Evolutionary conservation across 2,329 filamentous ascomycete species (phyloP), one percentile per base, ranked within the genome.

Genomic region (Aciculosporium take): DNA sequence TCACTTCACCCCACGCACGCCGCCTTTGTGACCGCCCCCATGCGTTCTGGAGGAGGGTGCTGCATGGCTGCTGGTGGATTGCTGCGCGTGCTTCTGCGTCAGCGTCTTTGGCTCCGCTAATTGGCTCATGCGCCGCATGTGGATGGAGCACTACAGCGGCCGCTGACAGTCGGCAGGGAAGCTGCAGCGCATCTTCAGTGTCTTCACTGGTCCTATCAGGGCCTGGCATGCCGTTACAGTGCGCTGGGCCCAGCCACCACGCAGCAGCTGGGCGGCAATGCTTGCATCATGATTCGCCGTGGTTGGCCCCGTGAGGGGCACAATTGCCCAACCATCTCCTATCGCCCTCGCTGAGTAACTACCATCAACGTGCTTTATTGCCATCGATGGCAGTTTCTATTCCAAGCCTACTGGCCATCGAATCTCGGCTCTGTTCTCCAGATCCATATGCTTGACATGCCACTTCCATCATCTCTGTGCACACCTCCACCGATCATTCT

Each of bases 211-310:
- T 36, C 66, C 64, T 68, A 69, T 68, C 52, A 64, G 44, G 43
- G 37, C 13, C 37, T 43, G 34, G 43, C 45, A 35, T 41, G 44
- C 47, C 51, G 65, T 68, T 66, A 67, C 59, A 38, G 4, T n/a
- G 9, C 23, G 10, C 29, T 18, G 13, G 29, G 23, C 15, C 34
- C 39, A 32, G 39, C 41, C 34, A 55, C 53, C 57, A 58, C 46
- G 49, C 58, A 58, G 57, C 57, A 59, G 46, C 55, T 21, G 57
- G 65, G 67, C 67, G 67, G 67, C 59, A 69, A 69, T 53, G 54
- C 50, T 49, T 42, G 50, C 46, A 24, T 43, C 47, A 37, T 51
- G 54, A 58, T 60, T 60, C 55, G 57, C 50, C 37, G 30, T 32
- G 17, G 17, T 10, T 32, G 30, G 17, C 30, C 29, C 18, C 28